Conservation (phyloP, 1,139 yeast genomes). For the Wickerhamiella pararugosa region DNA sequence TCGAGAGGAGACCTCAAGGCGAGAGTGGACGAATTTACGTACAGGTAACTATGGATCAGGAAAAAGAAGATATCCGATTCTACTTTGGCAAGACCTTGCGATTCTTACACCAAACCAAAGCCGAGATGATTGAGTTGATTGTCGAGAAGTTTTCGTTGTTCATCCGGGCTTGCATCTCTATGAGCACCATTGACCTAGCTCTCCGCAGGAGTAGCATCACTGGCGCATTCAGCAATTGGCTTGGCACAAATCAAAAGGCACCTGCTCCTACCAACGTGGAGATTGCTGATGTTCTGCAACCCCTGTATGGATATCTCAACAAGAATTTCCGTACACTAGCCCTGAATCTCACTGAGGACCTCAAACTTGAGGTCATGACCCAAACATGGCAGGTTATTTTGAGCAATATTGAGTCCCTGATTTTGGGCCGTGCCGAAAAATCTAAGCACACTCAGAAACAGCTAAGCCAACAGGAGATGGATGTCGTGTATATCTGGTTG, state of each 20-base stretch:
- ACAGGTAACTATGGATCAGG: slow-evolving; percentile 63
- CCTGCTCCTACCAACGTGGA: slow-evolving; percentile 30
- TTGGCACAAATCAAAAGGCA: slow-evolving; percentile 11
- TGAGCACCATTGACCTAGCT: slow-evolving; percentile 20
- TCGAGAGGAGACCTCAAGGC: slow-evolving; percentile 11
- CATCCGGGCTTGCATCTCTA: slow-evolving; percentile 33
- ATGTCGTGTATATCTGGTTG: slow-evolving; percentile 60
- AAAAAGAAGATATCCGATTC: slow-evolving; percentile 60
- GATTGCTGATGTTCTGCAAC: slow-evolving; percentile 55
- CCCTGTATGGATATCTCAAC: slow-evolving; percentile 62
- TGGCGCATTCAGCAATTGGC: slow-evolving; percentile 23
- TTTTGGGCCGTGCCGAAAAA: slow-evolving; percentile 56
- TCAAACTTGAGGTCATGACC: slow-evolving; percentile 53
- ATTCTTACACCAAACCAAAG: slow-evolving; percentile 44
- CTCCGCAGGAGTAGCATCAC: slow-evolving; percentile 23
- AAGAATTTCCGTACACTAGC: slow-evolving; percentile 55
- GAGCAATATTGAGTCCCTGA: slow-evolving; percentile 44
- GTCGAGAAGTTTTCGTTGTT: slow-evolving; percentile 38
- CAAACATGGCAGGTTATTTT: slow-evolving; percentile 64
- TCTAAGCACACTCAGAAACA: slow-evolving; percentile 37
- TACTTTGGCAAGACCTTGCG: slow-evolving; percentile 67
- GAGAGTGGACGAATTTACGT: slow-evolving; percentile 27
- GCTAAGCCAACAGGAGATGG: slow-evolving; percentile 46
- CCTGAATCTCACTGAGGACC: slow-evolving; percentile 40
- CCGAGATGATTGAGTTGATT: slow-evolving; percentile 47